These are phyloP conservation scores for Cystoderma amianthinum DNA, from an alignment of 768 basidiomycete genomes.

Conservation along the genomic window DNA sequence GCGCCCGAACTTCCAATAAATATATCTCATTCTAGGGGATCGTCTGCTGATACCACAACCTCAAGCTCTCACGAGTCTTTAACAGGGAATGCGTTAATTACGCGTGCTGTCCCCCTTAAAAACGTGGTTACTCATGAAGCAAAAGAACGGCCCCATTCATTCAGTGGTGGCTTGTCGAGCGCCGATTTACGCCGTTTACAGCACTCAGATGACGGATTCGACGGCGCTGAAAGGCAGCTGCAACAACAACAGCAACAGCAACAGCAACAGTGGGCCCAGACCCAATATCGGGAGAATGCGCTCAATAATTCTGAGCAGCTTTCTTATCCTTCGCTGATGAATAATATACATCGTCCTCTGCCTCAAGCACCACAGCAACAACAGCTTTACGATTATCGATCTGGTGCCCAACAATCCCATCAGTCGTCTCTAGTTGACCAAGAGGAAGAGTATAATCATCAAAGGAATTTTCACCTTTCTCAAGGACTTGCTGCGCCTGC, in stretches of 20 bases:
- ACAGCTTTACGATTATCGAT: constrained; percentile 46
- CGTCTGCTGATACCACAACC: constrained; percentile 70
- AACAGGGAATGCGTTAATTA: constrained; percentile 51
- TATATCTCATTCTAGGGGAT: constrained; percentile 73
- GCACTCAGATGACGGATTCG: constrained; percentile 47
- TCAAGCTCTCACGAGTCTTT: constrained; percentile 54
- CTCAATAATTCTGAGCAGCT: constrained; percentile 32
- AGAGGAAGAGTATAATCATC: constrained; percentile 50
- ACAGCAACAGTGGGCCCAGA: constrained; percentile 45
- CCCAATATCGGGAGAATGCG: constrained; percentile 39
- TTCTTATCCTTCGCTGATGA: constrained; percentile 65
- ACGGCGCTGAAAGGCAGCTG: constrained; percentile 26
- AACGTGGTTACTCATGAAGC: constrained; percentile 43
- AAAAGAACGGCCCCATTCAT: constrained; percentile 77
- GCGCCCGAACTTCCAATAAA: constrained; percentile 59
- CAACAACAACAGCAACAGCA: constrained; percentile 37
- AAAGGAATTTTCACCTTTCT: constrained; percentile 45
- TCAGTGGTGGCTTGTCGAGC: constrained; percentile 69
- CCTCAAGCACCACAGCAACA: constrained; percentile 27
- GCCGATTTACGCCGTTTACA: constrained; percentile 73
- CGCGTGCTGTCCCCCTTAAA: constrained; percentile 49
- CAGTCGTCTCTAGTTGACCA: constrained; percentile 33
- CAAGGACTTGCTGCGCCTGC: constrained; percentile 27
- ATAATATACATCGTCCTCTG: constrained; percentile 47
- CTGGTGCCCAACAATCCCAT: constrained; percentile 24